Percentiles rank a stretch among this genome's conserved stretches.
These are phyloP conservation scores for Sisymbrium altissimum DNA, from an alignment of 345 rosid species.

Conservation along the genomic window DNA sequence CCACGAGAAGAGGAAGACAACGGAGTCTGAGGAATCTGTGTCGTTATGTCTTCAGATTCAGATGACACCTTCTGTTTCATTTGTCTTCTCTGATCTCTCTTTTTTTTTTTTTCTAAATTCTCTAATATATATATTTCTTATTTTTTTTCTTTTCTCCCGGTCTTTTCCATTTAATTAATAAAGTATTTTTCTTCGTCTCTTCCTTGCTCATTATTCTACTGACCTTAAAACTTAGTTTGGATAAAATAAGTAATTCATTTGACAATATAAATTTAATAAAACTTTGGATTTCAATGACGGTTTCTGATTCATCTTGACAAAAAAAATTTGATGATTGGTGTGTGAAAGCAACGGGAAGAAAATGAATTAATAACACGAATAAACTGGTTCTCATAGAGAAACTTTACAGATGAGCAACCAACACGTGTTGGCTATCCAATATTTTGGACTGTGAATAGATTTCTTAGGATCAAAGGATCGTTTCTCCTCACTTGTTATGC, in stretches of 20 bases:
- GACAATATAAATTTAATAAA: background rate
- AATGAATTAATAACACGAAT: background rate
- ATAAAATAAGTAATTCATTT: background rate
- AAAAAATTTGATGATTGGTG: background rate
- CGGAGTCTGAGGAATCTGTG: slow-evolving; percentile 53
- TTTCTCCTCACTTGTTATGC: background rate
- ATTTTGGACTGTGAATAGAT: background rate
- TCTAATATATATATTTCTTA: background rate
- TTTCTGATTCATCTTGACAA: background rate
- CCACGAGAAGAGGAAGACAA: slow-evolving; percentile 31
- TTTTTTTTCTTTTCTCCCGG: background rate
- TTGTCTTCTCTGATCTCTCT: slow-evolving; percentile 14
- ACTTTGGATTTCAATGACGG: background rate
- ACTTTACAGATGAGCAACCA: background rate
- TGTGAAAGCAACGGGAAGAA: background rate
- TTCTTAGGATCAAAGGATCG: background rate
- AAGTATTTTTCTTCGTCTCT: background rate
- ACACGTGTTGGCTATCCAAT: background rate
- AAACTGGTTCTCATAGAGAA: background rate
- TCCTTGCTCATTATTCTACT: background rate
- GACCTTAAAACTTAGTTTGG: background rate
- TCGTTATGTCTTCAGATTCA: slow-evolving; percentile 40
- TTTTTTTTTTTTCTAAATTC: too few species aligned
- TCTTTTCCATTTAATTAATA: too few species aligned
- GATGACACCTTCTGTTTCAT: slow-evolving; percentile 22